Base-by-base conservation (phyloP, 495 filamentous ascomycete genomes). In the Hypoxylon cercidicola region DNA sequence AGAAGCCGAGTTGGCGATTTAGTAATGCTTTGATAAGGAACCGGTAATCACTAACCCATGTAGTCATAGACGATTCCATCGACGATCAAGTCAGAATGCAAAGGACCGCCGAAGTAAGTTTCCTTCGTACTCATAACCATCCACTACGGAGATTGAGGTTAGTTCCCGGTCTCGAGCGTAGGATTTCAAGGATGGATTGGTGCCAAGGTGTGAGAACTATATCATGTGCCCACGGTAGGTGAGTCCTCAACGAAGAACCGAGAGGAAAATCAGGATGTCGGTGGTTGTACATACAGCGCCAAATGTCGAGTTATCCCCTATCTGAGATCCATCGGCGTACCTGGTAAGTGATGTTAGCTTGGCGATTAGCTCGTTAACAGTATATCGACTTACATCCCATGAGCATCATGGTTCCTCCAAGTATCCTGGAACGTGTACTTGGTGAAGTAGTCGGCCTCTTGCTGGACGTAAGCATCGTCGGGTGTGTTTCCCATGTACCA, bases 61-160 rank as follows among this genome's bases (percentile, higher is more conserved):
- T 77, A 70, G 47, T 71, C 57, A 54, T 75, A 69, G 1, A 86
- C 77, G 37, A 86, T 85, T 0, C 83, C 82, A 65, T 86, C 84
- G 15, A 85, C 84, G 0, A 77, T 77, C 15, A 86, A 74, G 56
- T 86, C 83, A 0, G 83, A 84, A 66, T 86, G 82, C 3, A 84
- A 62, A 3, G 82, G 83, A 9, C 83, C 85, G 0, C 83, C 83
- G 54, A 82, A 86, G 68, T 85, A 86, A 3, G 84, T 87, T 62
- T 86, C 81, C 68, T 80, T 85, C 3, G 80, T 85, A 50, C 85
- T 87, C 82, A 86, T 84, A 23, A 87, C 82, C 28, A 87, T 64
- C 84, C 82, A 86, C 18, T 68, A 32, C 12, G n/a, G 16, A 32
- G 18, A 43, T 16, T 15, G 16, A 12, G 8, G 52, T 66, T 35